Evolutionary conservation across 306 rosid genomes (phyloP).

Genomic region (Bauhinia variegata): DNA sequence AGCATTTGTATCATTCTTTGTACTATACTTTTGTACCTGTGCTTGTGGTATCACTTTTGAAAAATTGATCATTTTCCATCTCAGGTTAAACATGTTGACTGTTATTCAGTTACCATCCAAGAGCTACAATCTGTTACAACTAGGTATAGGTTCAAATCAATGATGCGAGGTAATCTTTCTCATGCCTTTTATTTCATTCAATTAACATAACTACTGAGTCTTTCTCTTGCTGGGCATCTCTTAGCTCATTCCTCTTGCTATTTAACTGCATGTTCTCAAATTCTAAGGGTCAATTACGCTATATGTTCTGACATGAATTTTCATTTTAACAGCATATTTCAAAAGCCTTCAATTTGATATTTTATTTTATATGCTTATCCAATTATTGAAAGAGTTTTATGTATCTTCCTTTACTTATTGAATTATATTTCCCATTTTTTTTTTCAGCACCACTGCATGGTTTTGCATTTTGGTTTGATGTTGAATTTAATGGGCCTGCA

Average conservation of each 20-base stretch:
- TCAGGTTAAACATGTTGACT: conserved; percentile 84
- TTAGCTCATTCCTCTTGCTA: background rate
- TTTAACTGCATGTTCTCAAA: background rate
- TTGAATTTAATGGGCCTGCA: conserved; percentile 79
- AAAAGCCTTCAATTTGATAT: background rate
- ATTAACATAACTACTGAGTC: conserved; percentile 9
- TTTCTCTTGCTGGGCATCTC: conserved; percentile 12
- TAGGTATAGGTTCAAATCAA: conserved; percentile 79
- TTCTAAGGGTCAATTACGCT: background rate
- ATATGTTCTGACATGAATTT: background rate
- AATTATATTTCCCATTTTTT: conserved; percentile 27
- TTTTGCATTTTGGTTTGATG: conserved; percentile 99
- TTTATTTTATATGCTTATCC: background rate
- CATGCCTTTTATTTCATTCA: conserved; percentile 25
- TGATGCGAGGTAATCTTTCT: conserved; percentile 89
- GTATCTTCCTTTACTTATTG: conserved; percentile 11
- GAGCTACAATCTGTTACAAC: conserved; percentile 85
- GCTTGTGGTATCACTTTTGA: conserved; percentile 10
- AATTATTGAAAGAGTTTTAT: conserved; percentile 5
- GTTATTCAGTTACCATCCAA: conserved; percentile 60
- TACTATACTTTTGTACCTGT: no score
- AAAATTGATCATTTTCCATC: conserved; percentile 20
- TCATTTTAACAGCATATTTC: background rate
- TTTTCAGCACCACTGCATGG: conserved; percentile 96
- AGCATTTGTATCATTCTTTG: no score